Evolutionary conservation across 495 filamentous ascomycete species (phyloP).

Genomic region (Penicillium parvum): DNA sequence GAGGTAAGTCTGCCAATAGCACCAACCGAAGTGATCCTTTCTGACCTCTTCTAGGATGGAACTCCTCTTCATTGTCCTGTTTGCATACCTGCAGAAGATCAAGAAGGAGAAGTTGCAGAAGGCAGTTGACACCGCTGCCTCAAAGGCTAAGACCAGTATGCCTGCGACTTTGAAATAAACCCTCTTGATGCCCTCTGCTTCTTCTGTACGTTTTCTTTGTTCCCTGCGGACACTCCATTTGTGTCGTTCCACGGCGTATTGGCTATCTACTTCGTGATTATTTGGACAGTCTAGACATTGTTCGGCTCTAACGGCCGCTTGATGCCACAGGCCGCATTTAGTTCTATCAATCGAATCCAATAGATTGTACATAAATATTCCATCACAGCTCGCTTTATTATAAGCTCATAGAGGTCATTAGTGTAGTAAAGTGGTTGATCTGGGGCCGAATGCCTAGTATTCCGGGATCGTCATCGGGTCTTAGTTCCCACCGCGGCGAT

Average conservation of each 20-base stretch:
- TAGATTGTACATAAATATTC: too few relatives aligned
- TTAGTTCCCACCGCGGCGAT: slow-evolving; percentile 7
- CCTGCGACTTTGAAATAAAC: slow-evolving; percentile 44
- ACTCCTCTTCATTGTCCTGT: slow-evolving; percentile 80
- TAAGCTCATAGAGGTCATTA: too few relatives aligned
- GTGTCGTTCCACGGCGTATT: slow-evolving; percentile 21
- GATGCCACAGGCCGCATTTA: background rate
- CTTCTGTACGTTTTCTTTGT: slow-evolving; percentile 9
- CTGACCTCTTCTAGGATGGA: slow-evolving; percentile 65
- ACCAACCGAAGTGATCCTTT: slow-evolving; percentile 1
- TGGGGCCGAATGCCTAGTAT: too few relatives aligned
- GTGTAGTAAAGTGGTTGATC: too few relatives aligned
- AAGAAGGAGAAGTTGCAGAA: slow-evolving; percentile 67
- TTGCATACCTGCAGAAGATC: slow-evolving; percentile 71
- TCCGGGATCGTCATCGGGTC: slow-evolving; percentile 1
- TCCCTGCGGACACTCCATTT: background rate
- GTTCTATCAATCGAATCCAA: slow-evolving; percentile 1
- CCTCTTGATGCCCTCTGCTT: background rate
- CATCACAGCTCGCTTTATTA: too few relatives aligned
- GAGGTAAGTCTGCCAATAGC: slow-evolving; percentile 53
- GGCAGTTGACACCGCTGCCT: slow-evolving; percentile 46
- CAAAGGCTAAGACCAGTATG: slow-evolving; percentile 39
- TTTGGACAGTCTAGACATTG: slow-evolving; percentile 16
- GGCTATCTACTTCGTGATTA: slow-evolving; percentile 16
- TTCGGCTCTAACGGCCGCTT: background rate